These are phyloP conservation scores for Corynascus novoguineensis DNA, from an alignment of 495 filamentous ascomycete genomes.

Conservation along the genomic window DNA sequence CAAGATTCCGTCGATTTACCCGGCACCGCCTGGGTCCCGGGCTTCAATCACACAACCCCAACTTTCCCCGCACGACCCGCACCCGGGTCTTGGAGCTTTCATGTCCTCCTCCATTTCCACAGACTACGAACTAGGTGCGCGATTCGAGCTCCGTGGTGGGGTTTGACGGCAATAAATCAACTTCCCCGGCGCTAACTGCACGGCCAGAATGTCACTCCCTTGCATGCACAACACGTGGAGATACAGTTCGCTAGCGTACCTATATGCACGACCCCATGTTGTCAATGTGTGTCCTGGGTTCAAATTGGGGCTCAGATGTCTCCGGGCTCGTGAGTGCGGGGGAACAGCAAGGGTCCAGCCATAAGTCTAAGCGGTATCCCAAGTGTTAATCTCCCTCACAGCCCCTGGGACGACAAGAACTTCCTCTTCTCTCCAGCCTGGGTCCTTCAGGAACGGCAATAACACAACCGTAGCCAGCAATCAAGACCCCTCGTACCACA, in stretches of 20 bases:
- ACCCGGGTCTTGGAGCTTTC: too few relatives aligned
- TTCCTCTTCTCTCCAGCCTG: too few relatives aligned
- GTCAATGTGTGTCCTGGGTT: background rate
- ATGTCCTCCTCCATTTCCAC: too few relatives aligned
- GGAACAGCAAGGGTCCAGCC: background rate
- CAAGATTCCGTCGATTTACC: too few relatives aligned
- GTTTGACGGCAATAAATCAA: constrained; percentile 7
- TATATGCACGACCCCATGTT: too few relatives aligned
- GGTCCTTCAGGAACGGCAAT: background rate
- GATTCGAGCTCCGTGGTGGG: background rate
- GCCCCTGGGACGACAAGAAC: too few relatives aligned
- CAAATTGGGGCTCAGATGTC: too few relatives aligned
- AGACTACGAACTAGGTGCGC: background rate
- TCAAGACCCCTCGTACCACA: too few relatives aligned
- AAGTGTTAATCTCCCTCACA: too few relatives aligned
- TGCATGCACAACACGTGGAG: background rate
- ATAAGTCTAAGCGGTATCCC: background rate
- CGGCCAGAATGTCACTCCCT: background rate
- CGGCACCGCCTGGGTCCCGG: background rate
- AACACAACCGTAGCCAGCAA: too few relatives aligned
- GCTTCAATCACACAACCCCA: background rate
- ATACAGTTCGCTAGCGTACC: too few relatives aligned
- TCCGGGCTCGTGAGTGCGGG: too few relatives aligned
- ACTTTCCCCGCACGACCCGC: background rate
- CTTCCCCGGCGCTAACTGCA: background rate